These are phyloP conservation scores for Phyllosticta citrichinensis DNA, from an alignment of 2,329 filamentous ascomycete genomes.

Conservation along the genomic window DNA sequence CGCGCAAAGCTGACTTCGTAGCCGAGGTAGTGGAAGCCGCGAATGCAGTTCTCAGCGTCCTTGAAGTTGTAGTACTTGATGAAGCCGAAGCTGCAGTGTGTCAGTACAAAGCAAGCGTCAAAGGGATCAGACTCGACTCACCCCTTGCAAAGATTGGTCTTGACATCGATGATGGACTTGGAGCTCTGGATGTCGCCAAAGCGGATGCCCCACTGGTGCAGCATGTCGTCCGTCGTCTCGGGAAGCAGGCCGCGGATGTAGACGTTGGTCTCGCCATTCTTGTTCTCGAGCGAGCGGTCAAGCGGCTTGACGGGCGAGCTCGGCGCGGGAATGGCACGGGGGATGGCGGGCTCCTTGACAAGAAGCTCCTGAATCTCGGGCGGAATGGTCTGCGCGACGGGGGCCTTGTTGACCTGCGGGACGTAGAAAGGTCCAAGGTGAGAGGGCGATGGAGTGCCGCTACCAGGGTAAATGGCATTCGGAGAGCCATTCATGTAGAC, in stretches of 20 bases:
- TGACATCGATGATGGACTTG: constrained; percentile 95
- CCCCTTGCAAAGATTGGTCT: constrained; percentile 94
- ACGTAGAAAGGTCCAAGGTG: constrained; percentile 36
- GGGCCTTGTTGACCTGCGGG: constrained; percentile 28
- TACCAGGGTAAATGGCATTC: constrained; percentile 37
- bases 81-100: constrained; percentile 70
- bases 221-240: constrained; percentile 84
- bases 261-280: constrained; percentile 91
- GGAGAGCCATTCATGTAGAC: constrained; percentile 42
- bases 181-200: constrained; percentile 94
- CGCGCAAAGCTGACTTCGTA: constrained; percentile 97
- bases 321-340: constrained; percentile 79
- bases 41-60: constrained; percentile 91
- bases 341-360: constrained; percentile 69
- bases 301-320: constrained; percentile 80
- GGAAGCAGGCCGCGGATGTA: constrained; percentile 96
- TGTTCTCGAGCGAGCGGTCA: constrained; percentile 89
- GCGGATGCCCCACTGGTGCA: constrained; percentile 70
- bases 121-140: constrained; percentile 33
- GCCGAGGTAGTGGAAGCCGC: constrained; percentile 84
- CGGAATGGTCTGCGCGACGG: constrained; percentile 30
- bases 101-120: constrained; percentile 2
- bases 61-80: constrained; percentile 85
- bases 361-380: constrained; percentile 37
- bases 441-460: constrained; percentile 40